Base-by-base conservation (phyloP, 2,329 filamentous ascomycete genomes). In the Aspergillus costaricaensis region DNA sequence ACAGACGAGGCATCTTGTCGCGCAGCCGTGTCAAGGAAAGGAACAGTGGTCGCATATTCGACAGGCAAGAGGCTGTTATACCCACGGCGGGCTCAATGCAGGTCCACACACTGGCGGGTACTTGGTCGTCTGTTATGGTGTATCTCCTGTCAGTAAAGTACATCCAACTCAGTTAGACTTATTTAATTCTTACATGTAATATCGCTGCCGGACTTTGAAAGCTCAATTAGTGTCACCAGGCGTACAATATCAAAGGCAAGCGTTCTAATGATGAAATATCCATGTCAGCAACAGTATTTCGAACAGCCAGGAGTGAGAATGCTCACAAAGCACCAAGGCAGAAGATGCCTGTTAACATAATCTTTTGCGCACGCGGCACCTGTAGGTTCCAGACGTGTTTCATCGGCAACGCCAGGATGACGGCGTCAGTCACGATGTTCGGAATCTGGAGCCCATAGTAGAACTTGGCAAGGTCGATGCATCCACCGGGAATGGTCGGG, bases 31-130 rank as follows among this genome's bases (percentile, higher is more conserved):
- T 30, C n/a, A 55, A 6, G 39, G 44, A 32, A 9, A 32, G 25
- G 57, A 72, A 72, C 14, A 71, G 54, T 8, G 70, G 69, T 12
- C 69, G 66, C 67, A 72, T 70, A 56, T 71, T 73, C 2, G 67
- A 64, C 3, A 73, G 56, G 47, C 70, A 73, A 10, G 67, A 66
- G 0, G 69, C 68, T 2, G 68, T 67, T 21, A 73, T 72, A 10
- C 70, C 70, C 3, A 72, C 68, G 5, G 68, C 67, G 9, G 69
- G 66, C 32, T 74, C 70, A 38, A 73, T 70, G 56, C 69, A 72
- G 14, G 70, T 72, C 71, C 70, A 73, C n/a, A 72, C 70, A 25
- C 67, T 69, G 21, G 62, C 44, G 12, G 63, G 58, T 15, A 71
- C 67, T 66, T 73, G 66, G 38, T 63, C 68, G 27, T 72, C 69